Evolutionary conservation across 495 filamentous ascomycete species (phyloP), one percentile per base, ranked within the genome.

Genomic region (Aspergillus conjunctus): DNA sequence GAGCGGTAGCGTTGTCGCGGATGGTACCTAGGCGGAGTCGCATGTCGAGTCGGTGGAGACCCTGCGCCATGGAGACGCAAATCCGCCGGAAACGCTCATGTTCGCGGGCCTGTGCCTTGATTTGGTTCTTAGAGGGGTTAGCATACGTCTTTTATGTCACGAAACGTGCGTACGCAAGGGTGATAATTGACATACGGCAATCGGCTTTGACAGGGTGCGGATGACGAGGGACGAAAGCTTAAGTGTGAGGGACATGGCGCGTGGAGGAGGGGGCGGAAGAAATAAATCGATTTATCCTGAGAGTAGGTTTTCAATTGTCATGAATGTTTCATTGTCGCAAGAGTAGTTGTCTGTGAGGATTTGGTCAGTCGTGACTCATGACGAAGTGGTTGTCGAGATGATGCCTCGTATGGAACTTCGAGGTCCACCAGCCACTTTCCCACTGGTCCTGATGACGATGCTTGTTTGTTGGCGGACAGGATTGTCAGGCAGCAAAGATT

Each of bases 21-120:
- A 99, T 81, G 2, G 91, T 77, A 4, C 93, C 91, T 30, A 98
- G 83, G 14, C 90, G 87, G 62, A 97, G 79, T 18, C 91, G 88
- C 93, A 99, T 98, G 71, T 98, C 95, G 64, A 96, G 77, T 62
- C 89, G 88, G 72, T 99, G 94, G 34, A 99, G 88, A 7, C 81
- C 72, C 64, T 99, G 94, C 26, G 94, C 95, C 70, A 95, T 86
- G 22, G 73, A 72, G 64, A 91, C 75, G 69, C 88, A 91, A 41
- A 85, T 26, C n/a, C 74, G 75, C 17, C 95, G 90, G 77, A 98
- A 99, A 17, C 86, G 80, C 49, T 92, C 91, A 78, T 98, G 95
- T 69, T 99, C 95, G 65, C 90, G 90, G 15, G 94, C 95, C 81
- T 97, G 93, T 22, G 81, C 82, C 75, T 97, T 98, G 77, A 99